These are phyloP conservation scores for Golubevia pallescens DNA, from an alignment of 1,284 basidiomycete genomes.

Conservation along the genomic window DNA sequence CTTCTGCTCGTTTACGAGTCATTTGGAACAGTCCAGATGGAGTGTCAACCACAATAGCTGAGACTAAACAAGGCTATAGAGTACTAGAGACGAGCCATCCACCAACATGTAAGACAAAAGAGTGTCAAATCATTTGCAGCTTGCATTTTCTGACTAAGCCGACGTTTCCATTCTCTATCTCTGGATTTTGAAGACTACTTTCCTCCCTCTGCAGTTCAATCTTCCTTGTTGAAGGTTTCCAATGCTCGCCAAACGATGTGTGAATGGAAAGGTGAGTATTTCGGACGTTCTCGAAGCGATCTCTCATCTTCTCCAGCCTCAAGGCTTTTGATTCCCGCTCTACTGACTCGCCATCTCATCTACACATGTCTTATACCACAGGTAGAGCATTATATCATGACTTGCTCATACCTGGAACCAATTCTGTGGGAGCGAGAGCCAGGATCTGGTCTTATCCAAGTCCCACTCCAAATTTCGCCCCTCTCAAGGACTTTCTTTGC, in stretches of 20 bases:
- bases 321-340: slow-evolving; percentile 1
- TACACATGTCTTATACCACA: neutral
- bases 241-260: slow-evolving; percentile 50
- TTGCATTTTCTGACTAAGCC: neutral
- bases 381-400: slow-evolving; percentile 46
- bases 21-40: slow-evolving; percentile 26
- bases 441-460: slow-evolving; percentile 54
- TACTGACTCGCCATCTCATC: slow-evolving; percentile 4
- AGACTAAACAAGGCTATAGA: slow-evolving; percentile 48
- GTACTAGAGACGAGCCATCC: slow-evolving; percentile 58
- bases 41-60: slow-evolving; percentile 31
- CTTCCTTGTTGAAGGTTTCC: slow-evolving; percentile 28
- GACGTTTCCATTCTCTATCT: neutral
- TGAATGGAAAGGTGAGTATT: slow-evolving; percentile 50
- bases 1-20: slow-evolving; percentile 38
- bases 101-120: slow-evolving; percentile 28
- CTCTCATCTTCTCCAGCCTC: neutral
- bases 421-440: slow-evolving; percentile 19
- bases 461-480: slow-evolving; percentile 34
- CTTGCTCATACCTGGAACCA: slow-evolving; percentile 25
- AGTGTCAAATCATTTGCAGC: neutral
- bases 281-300: neutral
- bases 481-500: slow-evolving; percentile 52
- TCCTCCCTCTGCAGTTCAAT: slow-evolving; percentile 17
- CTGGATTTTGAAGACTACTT: slow-evolving; percentile 5